Base-by-base conservation (phyloP, 2,329 filamentous ascomycete species). In the Neocatenulostroma microsporum region DNA sequence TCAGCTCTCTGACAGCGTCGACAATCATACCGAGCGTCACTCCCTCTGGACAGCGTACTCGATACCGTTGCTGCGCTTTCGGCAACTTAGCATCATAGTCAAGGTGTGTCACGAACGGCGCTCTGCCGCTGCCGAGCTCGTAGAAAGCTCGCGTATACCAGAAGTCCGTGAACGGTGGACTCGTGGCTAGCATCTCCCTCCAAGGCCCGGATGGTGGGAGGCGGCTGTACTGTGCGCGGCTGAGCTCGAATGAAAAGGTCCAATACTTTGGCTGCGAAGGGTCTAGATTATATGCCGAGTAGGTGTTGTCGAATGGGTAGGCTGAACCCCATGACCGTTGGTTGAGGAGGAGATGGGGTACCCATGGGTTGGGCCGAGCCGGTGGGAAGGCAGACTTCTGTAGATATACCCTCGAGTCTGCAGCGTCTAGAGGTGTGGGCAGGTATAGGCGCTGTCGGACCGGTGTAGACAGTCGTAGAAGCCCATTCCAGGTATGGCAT, bases 1-100 rank as follows among this genome's bases (percentile, higher is more conserved):
- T 68, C 49, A 55, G 57, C 25, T 46, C 43, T 21, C 17, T 31
- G 4, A 43, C 34, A 21, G 45, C 47, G 44, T 50, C 47, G 4
- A 44, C 39, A 21, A 51, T 13, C 30, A 41, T 33, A 2, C 48
- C 45, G 14, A 51, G 23, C 24, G 41, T 50, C 14, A 50, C 37
- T 3, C 48, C 45, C 3, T 33, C 30, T 4, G 21, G 20, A 30
- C 40, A 29, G 23, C 26, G 28, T 5, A 21, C 9, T n/a, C 23
- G 10, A 34, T 34, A 48, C 36, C 13, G 37, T 40, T 49, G 47
- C 43, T 43, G 24, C 15, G 25, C 20, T 36, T 49, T 51, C 34
- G 41, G 30, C 13, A 36, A 9, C 28, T 26, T 27, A 11, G 41
- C 6, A 37, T 46, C 40, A 37, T 48, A 49, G 33, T 51, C 47